Base-by-base conservation (phyloP, 768 basidiomycete genomes). In the Sarcodon aspratus region DNA sequence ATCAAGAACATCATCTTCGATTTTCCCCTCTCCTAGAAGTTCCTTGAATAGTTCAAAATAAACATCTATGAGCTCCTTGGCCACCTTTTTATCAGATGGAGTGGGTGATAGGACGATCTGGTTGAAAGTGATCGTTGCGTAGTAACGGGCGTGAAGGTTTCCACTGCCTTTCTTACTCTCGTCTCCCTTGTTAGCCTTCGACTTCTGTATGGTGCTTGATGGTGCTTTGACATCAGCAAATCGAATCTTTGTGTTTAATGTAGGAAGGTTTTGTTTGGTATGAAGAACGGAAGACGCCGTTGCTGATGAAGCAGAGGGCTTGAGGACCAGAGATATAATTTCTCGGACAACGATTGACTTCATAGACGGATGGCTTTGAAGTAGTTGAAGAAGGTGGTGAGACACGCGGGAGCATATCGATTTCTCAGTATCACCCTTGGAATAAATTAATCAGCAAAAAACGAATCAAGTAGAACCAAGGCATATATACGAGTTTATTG, bases 31-130 rank as follows among this genome's bases (percentile, higher is more conserved):
- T 0, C 88, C 85, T 3, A 98, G 73, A 9, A 96, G 68, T 56
- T 90, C 90, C 57, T 82, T 74, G 71, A 99, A 99, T 60, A 97
- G 75, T 68, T 93, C 85, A 58, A 98, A 99, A 66, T 98, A 97
- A 3, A 93, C 74, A 46, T 92, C 85, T 15, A 97, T 80, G 52
- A 97, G 71, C 52, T 79, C 74, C 43, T 80, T 65, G 11, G 93
- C 85, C 9, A 92, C 85, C 0, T 79, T 78, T 8, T 76, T 70
- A 55, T 96, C 93, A 13, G 61, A 68, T 6, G 76, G 72, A 9
- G 72, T 68, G 9, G 69, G 61, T 9, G 70, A 69, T 32, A 97
- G 71, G 36, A 91, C 79, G 50, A 94, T 82, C 65, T 98, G 96
- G 62, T 97, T 97, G 55, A 97, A 82, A 0, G 96, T 96, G 59